These are phyloP conservation scores for Phaeosphaeriaceae sp. DNA, from an alignment of 2,329 filamentous ascomycete genomes.

Conservation along the genomic window DNA sequence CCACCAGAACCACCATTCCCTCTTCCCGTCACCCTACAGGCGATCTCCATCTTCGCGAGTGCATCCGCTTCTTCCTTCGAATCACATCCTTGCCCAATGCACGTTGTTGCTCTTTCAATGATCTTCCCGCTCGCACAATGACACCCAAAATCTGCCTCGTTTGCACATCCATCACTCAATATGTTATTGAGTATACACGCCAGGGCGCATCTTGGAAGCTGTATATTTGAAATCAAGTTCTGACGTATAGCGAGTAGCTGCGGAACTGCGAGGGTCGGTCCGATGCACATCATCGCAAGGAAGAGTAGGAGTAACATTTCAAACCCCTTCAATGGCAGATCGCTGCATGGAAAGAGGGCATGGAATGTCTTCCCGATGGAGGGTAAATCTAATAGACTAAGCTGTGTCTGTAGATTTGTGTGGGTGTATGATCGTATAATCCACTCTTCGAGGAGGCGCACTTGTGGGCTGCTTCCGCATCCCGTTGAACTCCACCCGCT, in stretches of 20 bases:
- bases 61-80: conserved; percentile 9
- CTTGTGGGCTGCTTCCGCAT: too few relatives aligned
- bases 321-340: too few relatives aligned
- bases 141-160: conserved; percentile 27
- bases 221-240: conserved; percentile 6
- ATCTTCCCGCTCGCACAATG: conserved; percentile 20
- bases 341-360: too few relatives aligned
- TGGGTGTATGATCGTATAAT: too few relatives aligned
- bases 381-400: too few relatives aligned
- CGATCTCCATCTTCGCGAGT: conserved; percentile 7
- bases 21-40: conserved; percentile 6
- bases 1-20: neutral
- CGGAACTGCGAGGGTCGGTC: conserved; percentile 7
- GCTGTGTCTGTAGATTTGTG: too few relatives aligned
- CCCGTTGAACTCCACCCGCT: too few relatives aligned
- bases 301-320: conserved; percentile 5
- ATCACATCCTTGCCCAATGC: conserved; percentile 18
- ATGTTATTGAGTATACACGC: conserved; percentile 24
- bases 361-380: too few relatives aligned
- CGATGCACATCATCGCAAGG: neutral
- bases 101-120: conserved; percentile 12
- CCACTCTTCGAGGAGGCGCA: too few relatives aligned
- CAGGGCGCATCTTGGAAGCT: conserved; percentile 26
- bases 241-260: conserved; percentile 7
- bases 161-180: conserved; percentile 20